A percentile compares a stretch with the other conserved stretches of the same genome.
Conservation (phyloP, 78 protist species). For the Pelomyxa schiedti region DNA sequence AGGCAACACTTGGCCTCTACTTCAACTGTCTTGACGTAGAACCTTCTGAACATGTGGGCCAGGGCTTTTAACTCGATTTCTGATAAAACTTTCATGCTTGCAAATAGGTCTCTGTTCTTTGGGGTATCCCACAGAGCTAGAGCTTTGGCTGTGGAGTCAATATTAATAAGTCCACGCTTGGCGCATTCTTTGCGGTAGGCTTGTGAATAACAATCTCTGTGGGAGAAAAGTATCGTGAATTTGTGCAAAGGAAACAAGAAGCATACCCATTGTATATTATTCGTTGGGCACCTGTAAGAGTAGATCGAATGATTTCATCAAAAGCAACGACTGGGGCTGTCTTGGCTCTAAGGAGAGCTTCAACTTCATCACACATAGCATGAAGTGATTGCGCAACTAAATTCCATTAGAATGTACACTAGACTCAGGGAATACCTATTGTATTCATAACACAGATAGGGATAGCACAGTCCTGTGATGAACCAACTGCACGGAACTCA, state of each 20-base stretch:
- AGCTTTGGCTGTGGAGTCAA: slow-evolving; percentile 52
- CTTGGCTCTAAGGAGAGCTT: not conserved
- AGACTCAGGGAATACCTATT: no score
- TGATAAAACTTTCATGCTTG: slow-evolving; percentile 21
- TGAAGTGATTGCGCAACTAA: slow-evolving; percentile 47
- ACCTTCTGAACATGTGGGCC: slow-evolving; percentile 27
- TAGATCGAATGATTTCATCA: slow-evolving; percentile 37
- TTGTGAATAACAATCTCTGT: slow-evolving; percentile 67
- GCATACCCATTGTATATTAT: slow-evolving; percentile 82
- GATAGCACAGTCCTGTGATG: slow-evolving; percentile 48
- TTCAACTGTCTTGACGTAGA: slow-evolving; percentile 39
- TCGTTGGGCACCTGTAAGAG: slow-evolving; percentile 43
- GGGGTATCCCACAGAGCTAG: slow-evolving; percentile 10
- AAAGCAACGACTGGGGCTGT: slow-evolving; percentile 9
- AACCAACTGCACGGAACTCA: slow-evolving; percentile 87
- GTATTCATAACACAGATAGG: slow-evolving; percentile 53
- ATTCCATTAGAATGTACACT: no score
- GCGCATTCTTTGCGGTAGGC: slow-evolving; percentile 61
- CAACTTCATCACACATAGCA: slow-evolving; percentile 22
- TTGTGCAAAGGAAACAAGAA: no score
- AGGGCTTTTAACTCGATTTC: slow-evolving; percentile 45
- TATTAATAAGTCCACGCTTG: slow-evolving; percentile 53
- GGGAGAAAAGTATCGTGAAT: no score
- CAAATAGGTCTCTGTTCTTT: slow-evolving; percentile 72
- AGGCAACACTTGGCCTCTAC: slow-evolving; percentile 61